Conservation (phyloP, 768 basidiomycete species). For the Termitomyces sp. region DNA sequence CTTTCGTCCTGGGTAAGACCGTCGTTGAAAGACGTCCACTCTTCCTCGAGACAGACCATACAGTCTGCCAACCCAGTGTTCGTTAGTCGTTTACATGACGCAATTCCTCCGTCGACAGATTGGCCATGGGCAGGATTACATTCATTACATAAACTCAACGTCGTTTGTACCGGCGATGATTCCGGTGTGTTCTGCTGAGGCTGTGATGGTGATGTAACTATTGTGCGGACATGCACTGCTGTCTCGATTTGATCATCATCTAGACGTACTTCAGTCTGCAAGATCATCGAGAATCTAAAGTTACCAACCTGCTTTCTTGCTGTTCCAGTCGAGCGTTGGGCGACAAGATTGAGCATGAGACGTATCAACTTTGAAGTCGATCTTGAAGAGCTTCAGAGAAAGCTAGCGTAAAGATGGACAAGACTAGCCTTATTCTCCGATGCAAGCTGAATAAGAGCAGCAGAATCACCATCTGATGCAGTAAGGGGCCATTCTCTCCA, state of each 20-base stretch:
- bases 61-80: slow-evolving; percentile 36
- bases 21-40: slow-evolving; percentile 25
- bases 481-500: slow-evolving; percentile 79
- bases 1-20: slow-evolving; percentile 23
- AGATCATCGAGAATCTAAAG: neutral
- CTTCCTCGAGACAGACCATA: slow-evolving; percentile 36
- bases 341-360: slow-evolving; percentile 51
- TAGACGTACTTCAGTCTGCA: slow-evolving; percentile 20
- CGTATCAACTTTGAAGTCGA: slow-evolving; percentile 69
- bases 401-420: neutral
- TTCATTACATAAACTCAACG: slow-evolving; percentile 15
- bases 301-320: slow-evolving; percentile 75
- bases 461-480: slow-evolving; percentile 76
- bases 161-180: slow-evolving; percentile 11
- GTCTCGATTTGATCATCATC: slow-evolving; percentile 87
- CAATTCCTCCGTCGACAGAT: slow-evolving; percentile 32
- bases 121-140: slow-evolving; percentile 33
- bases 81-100: slow-evolving; percentile 39
- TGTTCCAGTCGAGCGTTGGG: slow-evolving; percentile 69
- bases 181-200: slow-evolving; percentile 11
- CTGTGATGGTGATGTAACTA: slow-evolving; percentile 11
- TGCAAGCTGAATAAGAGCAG: slow-evolving; percentile 72
- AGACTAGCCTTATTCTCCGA: slow-evolving; percentile 65
- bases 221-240: slow-evolving; percentile 42
- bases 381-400: slow-evolving; percentile 30